A percentile compares a stretch with the other conserved stretches of the same genome.
Evolutionary conservation across 768 basidiomycete genomes (phyloP).

Genomic region (Boletus reticulatus): DNA sequence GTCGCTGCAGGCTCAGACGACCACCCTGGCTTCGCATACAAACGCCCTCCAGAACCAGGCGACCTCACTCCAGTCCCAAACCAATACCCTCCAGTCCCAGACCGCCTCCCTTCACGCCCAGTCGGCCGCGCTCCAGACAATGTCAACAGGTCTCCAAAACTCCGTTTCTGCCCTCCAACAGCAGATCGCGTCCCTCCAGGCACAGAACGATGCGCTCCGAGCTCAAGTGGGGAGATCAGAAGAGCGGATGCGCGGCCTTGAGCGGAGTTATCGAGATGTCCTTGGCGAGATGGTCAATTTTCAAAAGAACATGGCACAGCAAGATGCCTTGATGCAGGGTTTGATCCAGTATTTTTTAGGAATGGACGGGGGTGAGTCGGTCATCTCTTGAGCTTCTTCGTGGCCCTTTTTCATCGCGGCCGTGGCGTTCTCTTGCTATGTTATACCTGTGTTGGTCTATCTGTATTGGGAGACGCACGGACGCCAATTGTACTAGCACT

Average conservation of each 20-base stretch:
- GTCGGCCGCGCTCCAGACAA: constrained; percentile 30
- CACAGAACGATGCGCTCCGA: constrained; percentile 32
- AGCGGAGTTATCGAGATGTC: constrained; percentile 64
- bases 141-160: constrained; percentile 28
- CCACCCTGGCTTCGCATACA: constrained; percentile 29
- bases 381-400: background rate
- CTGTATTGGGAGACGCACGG: background rate
- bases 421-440: too few species aligned
- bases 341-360: constrained; percentile 80
- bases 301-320: constrained; percentile 75
- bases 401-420: background rate
- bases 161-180: constrained; percentile 28
- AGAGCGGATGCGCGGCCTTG: constrained; percentile 54
- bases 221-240: constrained; percentile 38
- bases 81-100: constrained; percentile 28
- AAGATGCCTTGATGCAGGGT: constrained; percentile 81
- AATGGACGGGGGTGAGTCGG: constrained; percentile 53
- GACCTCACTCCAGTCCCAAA: constrained; percentile 26
- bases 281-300: constrained; percentile 71
- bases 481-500: background rate
- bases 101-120: constrained; percentile 35
- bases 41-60: constrained; percentile 30
- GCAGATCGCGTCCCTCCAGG: constrained; percentile 26
- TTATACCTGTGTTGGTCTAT: background rate
- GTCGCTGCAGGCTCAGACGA: constrained; percentile 28